Conservation (phyloP, 2,329 filamentous ascomycete species). For the Colletotrichum cordylinicola region DNA sequence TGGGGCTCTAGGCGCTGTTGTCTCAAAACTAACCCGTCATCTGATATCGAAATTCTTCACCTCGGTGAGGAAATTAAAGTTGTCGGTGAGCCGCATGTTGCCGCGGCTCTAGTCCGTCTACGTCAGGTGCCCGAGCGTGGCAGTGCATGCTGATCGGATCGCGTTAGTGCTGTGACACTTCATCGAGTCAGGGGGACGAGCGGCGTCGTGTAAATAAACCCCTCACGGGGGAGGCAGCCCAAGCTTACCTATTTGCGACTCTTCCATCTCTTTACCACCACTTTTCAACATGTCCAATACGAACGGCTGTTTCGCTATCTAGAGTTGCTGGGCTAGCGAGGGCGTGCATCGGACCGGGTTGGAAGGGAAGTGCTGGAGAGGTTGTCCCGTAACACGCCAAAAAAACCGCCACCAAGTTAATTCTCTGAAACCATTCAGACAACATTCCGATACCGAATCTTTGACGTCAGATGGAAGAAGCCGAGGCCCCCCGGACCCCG, state of each 20-base stretch:
- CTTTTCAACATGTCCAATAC: neutral
- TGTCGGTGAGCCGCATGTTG: neutral
- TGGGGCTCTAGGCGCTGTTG: neutral
- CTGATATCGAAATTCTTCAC: neutral
- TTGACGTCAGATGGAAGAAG: constrained; percentile 15
- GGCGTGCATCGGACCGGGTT: neutral
- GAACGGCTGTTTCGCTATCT: neutral
- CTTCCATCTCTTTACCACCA: neutral
- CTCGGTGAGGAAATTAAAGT: neutral
- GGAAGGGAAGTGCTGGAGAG: neutral
- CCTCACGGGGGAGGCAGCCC: constrained; percentile 14
- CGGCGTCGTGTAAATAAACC: constrained; percentile 6
- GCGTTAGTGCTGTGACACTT: constrained; percentile 2
- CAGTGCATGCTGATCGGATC: constrained; percentile 16
- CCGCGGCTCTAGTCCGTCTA: neutral
- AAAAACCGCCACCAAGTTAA: neutral
- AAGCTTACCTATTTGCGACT: neutral
- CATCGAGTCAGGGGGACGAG: constrained; percentile 1
- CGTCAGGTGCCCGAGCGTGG: constrained; percentile 13
- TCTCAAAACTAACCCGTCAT: neutral
- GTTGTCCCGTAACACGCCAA: neutral
- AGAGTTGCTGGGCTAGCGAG: neutral
- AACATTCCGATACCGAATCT: neutral
- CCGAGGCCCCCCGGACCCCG: constrained; percentile 1
- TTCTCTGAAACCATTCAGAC: neutral